phyloP scores from a whole-genome alignment of 2,329 filamentous ascomycete genomes.

The Aspergillus ochraceus region DNA sequence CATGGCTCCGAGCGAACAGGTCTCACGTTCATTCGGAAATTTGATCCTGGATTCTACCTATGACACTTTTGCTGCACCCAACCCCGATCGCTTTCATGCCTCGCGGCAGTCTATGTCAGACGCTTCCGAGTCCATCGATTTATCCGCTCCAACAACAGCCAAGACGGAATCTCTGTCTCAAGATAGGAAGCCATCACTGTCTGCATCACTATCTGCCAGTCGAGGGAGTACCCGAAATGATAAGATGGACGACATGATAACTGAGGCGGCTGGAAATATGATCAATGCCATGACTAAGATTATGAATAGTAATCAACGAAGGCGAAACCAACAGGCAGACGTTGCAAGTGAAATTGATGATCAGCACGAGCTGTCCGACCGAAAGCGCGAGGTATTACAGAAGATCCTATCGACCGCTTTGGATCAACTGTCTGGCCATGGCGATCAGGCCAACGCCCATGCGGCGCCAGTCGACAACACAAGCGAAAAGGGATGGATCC shows the following conservation, averaged over 20 bases:
- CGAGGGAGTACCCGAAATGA: slow-evolving; percentile 3
- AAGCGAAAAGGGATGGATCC: slow-evolving; percentile 29
- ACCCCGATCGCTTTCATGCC: background rate
- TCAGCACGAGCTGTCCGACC: slow-evolving; percentile 26
- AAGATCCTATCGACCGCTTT: slow-evolving; percentile 31
- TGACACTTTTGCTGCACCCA: background rate
- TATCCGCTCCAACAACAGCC: background rate
- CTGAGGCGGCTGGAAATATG: slow-evolving; percentile 32
- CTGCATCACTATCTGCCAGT: background rate
- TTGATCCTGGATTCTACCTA: background rate
- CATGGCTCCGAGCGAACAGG: background rate
- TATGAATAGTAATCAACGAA: slow-evolving; percentile 28
- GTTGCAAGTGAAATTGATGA: slow-evolving; percentile 21
- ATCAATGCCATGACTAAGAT: slow-evolving; percentile 35
- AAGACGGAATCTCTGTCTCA: background rate
- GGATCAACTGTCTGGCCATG: slow-evolving; percentile 22
- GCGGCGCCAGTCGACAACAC: slow-evolving; percentile 9
- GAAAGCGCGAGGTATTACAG: slow-evolving; percentile 34
- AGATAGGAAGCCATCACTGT: background rate
- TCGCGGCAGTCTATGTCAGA: background rate
- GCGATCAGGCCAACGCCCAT: slow-evolving; percentile 4
- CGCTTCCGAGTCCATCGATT: background rate
- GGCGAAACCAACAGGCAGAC: slow-evolving; percentile 21
- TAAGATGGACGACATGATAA: slow-evolving; percentile 23
- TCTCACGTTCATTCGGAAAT: background rate